These are phyloP conservation scores for Didymella keratinophila DNA, from an alignment of 2,329 filamentous ascomycete species.

Conservation along the genomic window DNA sequence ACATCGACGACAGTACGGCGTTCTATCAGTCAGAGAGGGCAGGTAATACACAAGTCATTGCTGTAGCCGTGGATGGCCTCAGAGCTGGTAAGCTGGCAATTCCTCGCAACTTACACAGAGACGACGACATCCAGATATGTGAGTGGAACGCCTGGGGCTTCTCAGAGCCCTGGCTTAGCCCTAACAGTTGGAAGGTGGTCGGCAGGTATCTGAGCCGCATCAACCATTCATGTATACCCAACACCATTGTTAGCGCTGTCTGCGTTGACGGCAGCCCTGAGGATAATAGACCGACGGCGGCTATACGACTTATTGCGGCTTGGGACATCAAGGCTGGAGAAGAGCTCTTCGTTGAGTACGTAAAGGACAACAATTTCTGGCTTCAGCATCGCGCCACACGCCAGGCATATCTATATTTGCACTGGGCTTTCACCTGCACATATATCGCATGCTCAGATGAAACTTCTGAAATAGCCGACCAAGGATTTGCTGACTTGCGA, in stretches of 20 bases:
- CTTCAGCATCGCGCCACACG: not conserved
- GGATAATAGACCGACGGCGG: not conserved
- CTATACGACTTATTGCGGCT: not conserved
- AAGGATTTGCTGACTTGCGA: not conserved
- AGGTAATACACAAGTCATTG: not conserved
- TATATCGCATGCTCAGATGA: not conserved
- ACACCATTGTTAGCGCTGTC: not conserved
- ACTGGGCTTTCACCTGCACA: not conserved
- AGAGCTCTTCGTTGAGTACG: not conserved
- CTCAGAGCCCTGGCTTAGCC: not conserved
- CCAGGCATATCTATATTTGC: not conserved
- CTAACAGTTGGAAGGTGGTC: not conserved
- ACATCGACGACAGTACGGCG: not conserved
- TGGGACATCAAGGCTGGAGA: not conserved
- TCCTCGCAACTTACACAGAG: not conserved
- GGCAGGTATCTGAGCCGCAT: not conserved
- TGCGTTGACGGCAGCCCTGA: not conserved
- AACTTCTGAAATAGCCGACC: not conserved
- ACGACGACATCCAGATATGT: not conserved
- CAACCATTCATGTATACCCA: not conserved
- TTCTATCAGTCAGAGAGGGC: not conserved
- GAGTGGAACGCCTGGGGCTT: not conserved
- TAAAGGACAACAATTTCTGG: not conserved
- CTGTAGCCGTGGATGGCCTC: not conserved
- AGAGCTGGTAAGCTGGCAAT: not conserved